Base-by-base conservation (phyloP, 2,329 filamentous ascomycete genomes). In the Neobulgaria alba region DNA sequence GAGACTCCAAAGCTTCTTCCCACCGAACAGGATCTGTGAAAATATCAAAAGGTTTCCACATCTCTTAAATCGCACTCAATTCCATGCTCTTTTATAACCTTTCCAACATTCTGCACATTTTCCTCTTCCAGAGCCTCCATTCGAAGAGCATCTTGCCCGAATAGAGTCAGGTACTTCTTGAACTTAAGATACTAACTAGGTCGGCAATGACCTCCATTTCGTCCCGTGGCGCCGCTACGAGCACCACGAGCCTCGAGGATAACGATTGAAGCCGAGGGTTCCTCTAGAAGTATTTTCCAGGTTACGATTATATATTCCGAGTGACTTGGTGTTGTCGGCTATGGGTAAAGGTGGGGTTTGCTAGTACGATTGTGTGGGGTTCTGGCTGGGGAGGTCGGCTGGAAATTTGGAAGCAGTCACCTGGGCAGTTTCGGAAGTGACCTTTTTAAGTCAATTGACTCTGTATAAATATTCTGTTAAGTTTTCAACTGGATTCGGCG, bases 61-160 rank as follows among this genome's bases (percentile, higher is more conserved):
- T 56, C 36, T 29, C 43, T 31, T 17, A 66, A 68, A 50, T 79
- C 75, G 51, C 73, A 67, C 9, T 61, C 55, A 21, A 77, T 71
- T 4, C 47, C 48, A 41, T 77, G 57, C 14, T 66, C 58, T 4
- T 56, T 54, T 0, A 73, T 72, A 45, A 81, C 70, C 0, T 54
- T 57, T 51, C 80, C 76, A 8, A 76, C 68, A n/a, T 67, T 68
- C 18, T 63, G 58, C 41, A 81, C 73, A 50, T 67, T 72, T 30
- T 63, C 62, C 31, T 69, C 67, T 54, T 77, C 72, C 33, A 77
- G 64, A 8, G 63, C 64, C 2, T 68, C 71, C 12, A 47, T 38
- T 12, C 38, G 35, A 16, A 48, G 16, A 5, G 46, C 43, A 18
- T 47, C 45, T 17, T 46, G 42, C 15, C 40, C 42, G 12, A 48